Percentiles rank a stretch among this genome's conserved stretches.
Conservation (phyloP, 768 basidiomycete species). For the Tulasnella sp. region DNA sequence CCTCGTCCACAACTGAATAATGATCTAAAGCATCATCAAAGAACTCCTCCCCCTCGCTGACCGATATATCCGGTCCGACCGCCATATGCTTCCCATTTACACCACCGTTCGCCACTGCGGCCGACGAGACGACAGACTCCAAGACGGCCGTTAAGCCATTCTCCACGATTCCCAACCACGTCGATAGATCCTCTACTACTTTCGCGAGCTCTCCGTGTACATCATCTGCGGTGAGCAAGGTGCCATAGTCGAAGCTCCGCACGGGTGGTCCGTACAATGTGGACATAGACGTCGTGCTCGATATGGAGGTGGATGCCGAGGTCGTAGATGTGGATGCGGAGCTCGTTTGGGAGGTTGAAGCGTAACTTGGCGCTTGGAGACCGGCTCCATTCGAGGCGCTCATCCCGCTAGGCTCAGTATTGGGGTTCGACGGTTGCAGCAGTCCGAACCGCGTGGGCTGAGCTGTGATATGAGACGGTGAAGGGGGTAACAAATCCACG, state of each 20-base stretch:
- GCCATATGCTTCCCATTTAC: not conserved
- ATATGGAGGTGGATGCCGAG: constrained; percentile 9
- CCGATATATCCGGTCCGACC: constrained; percentile 50
- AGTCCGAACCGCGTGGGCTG: not conserved
- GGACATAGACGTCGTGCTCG: constrained; percentile 9
- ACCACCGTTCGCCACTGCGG: not conserved
- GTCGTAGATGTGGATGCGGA: constrained; percentile 12
- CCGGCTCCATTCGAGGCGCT: too few species aligned
- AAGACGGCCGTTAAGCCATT: constrained; percentile 57
- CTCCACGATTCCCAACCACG: constrained; percentile 69
- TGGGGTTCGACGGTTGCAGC: too few species aligned
- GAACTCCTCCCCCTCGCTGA: constrained; percentile 21
- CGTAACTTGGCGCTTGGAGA: not conserved
- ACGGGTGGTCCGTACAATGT: constrained; percentile 26
- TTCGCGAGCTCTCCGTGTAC: constrained; percentile 59
- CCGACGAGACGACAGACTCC: constrained; percentile 30
- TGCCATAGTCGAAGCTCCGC: constrained; percentile 57
- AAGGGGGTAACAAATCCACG: constrained; percentile 58
- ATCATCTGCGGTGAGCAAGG: constrained; percentile 40
- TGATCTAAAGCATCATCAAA: not conserved
- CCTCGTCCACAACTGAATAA: constrained; percentile 19
- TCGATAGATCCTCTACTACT: constrained; percentile 61
- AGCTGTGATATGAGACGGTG: constrained; percentile 38
- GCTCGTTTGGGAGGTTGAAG: constrained; percentile 8
- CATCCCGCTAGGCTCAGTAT: too few species aligned